These are phyloP conservation scores for Platanthera guangdongensis DNA, from an alignment of 106 monocot species.

Conservation along the genomic window DNA sequence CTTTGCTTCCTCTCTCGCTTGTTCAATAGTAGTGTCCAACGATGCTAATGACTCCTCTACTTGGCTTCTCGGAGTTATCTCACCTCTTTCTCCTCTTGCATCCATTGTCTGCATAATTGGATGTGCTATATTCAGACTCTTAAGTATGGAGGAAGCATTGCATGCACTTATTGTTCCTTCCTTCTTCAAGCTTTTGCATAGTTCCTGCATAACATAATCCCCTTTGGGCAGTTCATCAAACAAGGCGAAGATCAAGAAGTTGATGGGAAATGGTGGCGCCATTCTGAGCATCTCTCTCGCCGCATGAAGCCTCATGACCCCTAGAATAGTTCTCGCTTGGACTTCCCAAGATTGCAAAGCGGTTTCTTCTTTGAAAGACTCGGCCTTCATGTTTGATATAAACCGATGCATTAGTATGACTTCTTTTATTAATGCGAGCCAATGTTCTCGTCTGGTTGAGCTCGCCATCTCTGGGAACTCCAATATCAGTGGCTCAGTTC, in stretches of 20 bases:
- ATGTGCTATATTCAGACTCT: slow-evolving; percentile 39
- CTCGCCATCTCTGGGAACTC: slow-evolving; percentile 97
- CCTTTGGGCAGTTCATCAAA: slow-evolving; percentile 85
- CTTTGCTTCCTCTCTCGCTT: slow-evolving; percentile 60
- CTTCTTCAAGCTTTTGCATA: slow-evolving; percentile 45
- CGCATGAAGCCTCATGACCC: slow-evolving; percentile 84
- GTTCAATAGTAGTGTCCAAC: slow-evolving; percentile 54
- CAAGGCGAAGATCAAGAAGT: slow-evolving; percentile 77
- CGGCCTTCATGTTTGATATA: slow-evolving; percentile 42
- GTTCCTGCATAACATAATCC: slow-evolving; percentile 71
- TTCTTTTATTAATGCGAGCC: slow-evolving; percentile 76
- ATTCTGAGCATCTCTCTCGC: slow-evolving; percentile 89
- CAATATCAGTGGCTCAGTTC: slow-evolving; percentile 55
- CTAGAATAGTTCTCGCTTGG: slow-evolving; percentile 60
- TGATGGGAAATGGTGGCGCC: slow-evolving; percentile 57
- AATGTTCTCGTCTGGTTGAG: slow-evolving; percentile 79
- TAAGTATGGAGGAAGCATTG: slow-evolving; percentile 56
- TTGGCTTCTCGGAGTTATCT: slow-evolving; percentile 19
- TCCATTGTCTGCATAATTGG: slow-evolving; percentile 5
- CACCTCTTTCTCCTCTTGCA: slow-evolving; percentile 21
- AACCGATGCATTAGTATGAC: slow-evolving; percentile 59
- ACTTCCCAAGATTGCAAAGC: slow-evolving; percentile 57
- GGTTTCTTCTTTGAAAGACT: background rate
- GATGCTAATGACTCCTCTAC: slow-evolving; percentile 26
- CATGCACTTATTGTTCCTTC: slow-evolving; percentile 30